Base-by-base conservation (phyloP, 805 yeast genomes). In the Ogataea minuta region DNA sequence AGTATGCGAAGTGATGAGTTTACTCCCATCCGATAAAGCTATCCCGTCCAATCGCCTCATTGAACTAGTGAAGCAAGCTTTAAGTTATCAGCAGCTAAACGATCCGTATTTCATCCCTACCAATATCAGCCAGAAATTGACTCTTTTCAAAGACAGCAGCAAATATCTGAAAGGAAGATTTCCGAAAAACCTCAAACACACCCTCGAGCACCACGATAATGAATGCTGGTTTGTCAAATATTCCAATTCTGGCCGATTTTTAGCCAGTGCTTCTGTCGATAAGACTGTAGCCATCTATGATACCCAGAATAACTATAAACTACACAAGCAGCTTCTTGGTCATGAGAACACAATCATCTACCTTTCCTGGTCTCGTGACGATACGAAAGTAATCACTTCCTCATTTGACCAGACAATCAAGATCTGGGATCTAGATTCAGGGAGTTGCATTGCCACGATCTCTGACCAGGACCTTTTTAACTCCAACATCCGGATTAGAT, bases 171-270 rank as follows among this genome's bases (percentile, higher is more conserved):
- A 33, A 16, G 36, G 32, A 12, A 26, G 29, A 8, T 41, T 57
- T 44, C 87, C 88, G 1, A 68, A 68, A 14, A 64, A 63, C 3
- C 59, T 74, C 3, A 54, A 74, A 9, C 68, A 70, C 40, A 68
- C 72, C 0, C 60, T 84, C 6, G 48, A 62, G 1, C 66, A 70
- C 30, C 93, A 85, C 53, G 59, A 64, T 1, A 78, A 81, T 54
- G 95, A 90, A 58, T 91, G 87, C 9, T 90, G 97, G 97, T 83
- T 71, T 55, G 70, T 84, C 10, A 75, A 76, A 41, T 89, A 86
- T 55, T 82, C 93, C 5, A 84, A 88, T 31, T 73, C 76, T 62
- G 96, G 96, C 3, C 72, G 70, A 45, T 79, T 68, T 47, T 64
- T 90, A 27, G 95, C 87, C n/a, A 76, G 90, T 0, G 84, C 90